A percentile compares a stretch with the other conserved stretches of the same genome.
Evolutionary conservation across 2,329 filamentous ascomycete species (phyloP).

Genomic region (Talaromyces sp.): DNA sequence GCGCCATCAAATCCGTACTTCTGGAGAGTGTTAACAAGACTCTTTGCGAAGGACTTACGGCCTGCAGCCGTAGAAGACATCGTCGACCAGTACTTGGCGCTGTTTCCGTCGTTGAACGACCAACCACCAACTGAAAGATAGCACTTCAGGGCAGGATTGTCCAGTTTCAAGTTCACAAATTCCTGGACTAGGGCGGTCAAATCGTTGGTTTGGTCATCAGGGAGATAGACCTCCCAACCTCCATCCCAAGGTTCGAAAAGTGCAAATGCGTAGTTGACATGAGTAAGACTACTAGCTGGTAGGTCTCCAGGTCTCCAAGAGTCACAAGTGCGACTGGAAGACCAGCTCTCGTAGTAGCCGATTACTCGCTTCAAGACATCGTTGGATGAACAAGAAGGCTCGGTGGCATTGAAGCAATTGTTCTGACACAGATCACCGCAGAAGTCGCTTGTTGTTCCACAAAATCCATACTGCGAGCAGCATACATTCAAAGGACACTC

Average conservation of each 20-base stretch:
- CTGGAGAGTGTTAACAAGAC: too few relatives aligned
- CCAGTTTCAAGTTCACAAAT: background rate
- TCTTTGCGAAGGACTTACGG: too few relatives aligned
- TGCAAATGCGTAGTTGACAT: slow-evolving; percentile 14
- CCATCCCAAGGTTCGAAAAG: slow-evolving; percentile 5
- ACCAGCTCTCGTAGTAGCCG: slow-evolving; percentile 9
- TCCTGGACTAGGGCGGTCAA: too few relatives aligned
- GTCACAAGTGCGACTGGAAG: background rate
- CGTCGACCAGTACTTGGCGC: slow-evolving; percentile 1
- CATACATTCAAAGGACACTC: slow-evolving; percentile 36
- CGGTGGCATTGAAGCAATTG: background rate
- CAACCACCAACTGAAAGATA: slow-evolving; percentile 15
- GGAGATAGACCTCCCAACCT: background rate
- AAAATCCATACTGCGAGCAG: slow-evolving; percentile 29
- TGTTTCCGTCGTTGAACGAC: slow-evolving; percentile 15
- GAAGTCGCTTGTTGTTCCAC: slow-evolving; percentile 14
- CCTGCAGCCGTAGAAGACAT: too few relatives aligned
- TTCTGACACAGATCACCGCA: slow-evolving; percentile 7
- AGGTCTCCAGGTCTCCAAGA: background rate
- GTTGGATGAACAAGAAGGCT: background rate
- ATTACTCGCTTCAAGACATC: background rate
- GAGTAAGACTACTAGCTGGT: background rate
- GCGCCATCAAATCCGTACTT: too few relatives aligned
- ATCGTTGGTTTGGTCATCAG: background rate
- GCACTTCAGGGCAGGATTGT: slow-evolving; percentile 9